Percentiles rank a stretch among this genome's conserved stretches.
phyloP scores from a whole-genome alignment of 352 stramenopile genomes.

The Phytopythium oedochilum region DNA sequence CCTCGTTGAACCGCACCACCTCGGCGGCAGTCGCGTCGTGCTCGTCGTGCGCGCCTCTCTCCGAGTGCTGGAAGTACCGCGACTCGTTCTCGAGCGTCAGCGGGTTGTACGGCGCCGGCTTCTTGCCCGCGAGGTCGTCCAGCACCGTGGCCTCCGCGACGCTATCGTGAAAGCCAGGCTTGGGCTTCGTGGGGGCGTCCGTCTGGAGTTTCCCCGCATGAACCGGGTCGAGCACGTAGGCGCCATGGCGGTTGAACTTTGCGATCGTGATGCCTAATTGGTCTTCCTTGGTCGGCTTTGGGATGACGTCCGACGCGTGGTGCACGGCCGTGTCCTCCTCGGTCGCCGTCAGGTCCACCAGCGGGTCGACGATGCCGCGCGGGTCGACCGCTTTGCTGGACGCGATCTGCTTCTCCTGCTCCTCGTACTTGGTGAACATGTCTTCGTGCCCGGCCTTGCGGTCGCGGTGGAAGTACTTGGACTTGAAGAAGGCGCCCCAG shows the following conservation, averaged over 20 bases:
- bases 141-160: conserved; percentile 60
- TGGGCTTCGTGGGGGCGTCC: conserved; percentile 34
- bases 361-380: conserved; percentile 63
- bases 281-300: conserved; percentile 45
- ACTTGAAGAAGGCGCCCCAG: conserved; percentile 87
- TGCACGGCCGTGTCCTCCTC: conserved; percentile 54
- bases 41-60: conserved; percentile 19
- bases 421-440: conserved; percentile 84
- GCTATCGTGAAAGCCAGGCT: conserved; percentile 46
- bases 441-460: conserved; percentile 78
- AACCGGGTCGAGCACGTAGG: conserved; percentile 73
- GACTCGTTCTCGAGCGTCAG: conserved; percentile 80
- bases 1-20: conserved; percentile 5
- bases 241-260: conserved; percentile 85
- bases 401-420: conserved; percentile 62
- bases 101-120: conserved; percentile 57
- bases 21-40: neutral
- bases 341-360: conserved; percentile 74
- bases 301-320: conserved; percentile 13
- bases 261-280: conserved; percentile 65
- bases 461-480: conserved; percentile 87
- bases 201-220: conserved; percentile 56
- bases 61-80: conserved; percentile 69
- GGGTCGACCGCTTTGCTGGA: conserved; percentile 42
- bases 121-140: conserved; percentile 60